These are phyloP conservation scores for Xylaria grammica DNA, from an alignment of 495 filamentous ascomycete genomes.

Conservation along the genomic window DNA sequence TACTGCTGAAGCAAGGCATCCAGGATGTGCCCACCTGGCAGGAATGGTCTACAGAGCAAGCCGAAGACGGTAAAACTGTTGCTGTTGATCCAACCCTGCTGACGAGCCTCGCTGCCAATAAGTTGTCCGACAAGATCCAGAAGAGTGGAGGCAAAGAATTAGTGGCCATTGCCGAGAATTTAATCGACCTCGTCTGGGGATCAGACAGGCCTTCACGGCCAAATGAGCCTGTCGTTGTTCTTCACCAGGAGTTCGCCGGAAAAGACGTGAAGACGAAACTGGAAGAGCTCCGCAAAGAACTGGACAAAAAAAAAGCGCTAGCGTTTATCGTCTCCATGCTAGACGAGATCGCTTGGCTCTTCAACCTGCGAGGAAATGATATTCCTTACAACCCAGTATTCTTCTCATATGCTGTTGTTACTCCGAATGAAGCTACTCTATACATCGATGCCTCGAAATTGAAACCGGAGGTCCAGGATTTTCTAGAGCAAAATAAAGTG, in stretches of 20 bases:
- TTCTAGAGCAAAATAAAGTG: conserved; percentile 73
- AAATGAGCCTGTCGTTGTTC: conserved; percentile 73
- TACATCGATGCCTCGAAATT: conserved; percentile 87
- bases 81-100: conserved; percentile 92
- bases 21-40: conserved; percentile 97
- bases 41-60: conserved; percentile 91
- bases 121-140: conserved; percentile 84
- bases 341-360: conserved; percentile 98
- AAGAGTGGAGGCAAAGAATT: conserved; percentile 82
- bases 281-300: conserved; percentile 82
- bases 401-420: conserved; percentile 94
- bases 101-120: conserved; percentile 82
- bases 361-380: conserved; percentile 93
- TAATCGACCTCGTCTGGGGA: conserved; percentile 90
- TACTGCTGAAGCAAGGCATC: conserved; percentile 87
- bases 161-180: conserved; percentile 73
- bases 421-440: conserved; percentile 77
- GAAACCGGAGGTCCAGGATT: conserved; percentile 66
- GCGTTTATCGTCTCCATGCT: conserved; percentile 94
- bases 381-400: conserved; percentile 99
- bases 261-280: conserved; percentile 86
- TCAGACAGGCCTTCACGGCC: conserved; percentile 73
- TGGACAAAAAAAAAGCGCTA: conserved; percentile 87
- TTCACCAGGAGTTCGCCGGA: conserved; percentile 76
- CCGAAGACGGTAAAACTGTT: conserved; percentile 82